phyloP scores from a whole-genome alignment of 306 rosid species.

The Lathyrus tuberosus region DNA sequence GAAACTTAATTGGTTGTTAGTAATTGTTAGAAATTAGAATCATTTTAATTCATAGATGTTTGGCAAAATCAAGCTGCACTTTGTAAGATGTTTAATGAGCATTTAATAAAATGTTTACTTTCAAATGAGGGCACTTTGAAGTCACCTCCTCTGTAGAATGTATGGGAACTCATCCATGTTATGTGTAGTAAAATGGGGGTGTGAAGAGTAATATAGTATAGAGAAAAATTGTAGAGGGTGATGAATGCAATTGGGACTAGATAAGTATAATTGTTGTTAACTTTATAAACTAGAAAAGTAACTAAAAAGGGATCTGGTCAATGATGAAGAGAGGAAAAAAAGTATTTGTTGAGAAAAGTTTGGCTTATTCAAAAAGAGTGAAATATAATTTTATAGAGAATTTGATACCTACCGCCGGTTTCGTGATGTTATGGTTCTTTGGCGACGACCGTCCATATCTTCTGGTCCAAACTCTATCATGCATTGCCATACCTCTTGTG shows the following conservation, averaged over 20 bases:
- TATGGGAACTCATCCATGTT: conserved; percentile 44
- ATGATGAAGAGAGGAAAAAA: conserved; percentile 31
- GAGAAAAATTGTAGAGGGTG: too few relatives aligned
- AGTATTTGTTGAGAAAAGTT: conserved; percentile 23
- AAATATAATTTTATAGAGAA: neutral
- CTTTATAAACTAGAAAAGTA: neutral
- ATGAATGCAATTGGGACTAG: neutral
- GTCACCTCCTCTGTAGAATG: conserved; percentile 37
- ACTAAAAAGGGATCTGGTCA: conserved; percentile 50
- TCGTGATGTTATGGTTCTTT: conserved; percentile 54
- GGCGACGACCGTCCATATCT: too few relatives aligned
- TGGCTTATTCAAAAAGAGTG: conserved; percentile 36
- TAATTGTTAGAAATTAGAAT: too few relatives aligned
- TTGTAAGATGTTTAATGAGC: neutral
- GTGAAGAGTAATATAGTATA: too few relatives aligned
- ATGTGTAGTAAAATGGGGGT: neutral
- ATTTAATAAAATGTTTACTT: conserved; percentile 37
- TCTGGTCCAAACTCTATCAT: too few relatives aligned
- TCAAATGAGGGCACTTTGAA: conserved; percentile 17
- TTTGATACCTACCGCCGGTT: conserved; percentile 55
- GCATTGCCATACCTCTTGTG: too few relatives aligned
- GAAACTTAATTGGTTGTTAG: too few relatives aligned
- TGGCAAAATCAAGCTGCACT: too few relatives aligned
- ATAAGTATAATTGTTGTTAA: conserved; percentile 33
- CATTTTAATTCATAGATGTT: too few relatives aligned